Evolutionary conservation across 257 asterid species (phyloP).

Genomic region (Nicotiana knightiana): DNA sequence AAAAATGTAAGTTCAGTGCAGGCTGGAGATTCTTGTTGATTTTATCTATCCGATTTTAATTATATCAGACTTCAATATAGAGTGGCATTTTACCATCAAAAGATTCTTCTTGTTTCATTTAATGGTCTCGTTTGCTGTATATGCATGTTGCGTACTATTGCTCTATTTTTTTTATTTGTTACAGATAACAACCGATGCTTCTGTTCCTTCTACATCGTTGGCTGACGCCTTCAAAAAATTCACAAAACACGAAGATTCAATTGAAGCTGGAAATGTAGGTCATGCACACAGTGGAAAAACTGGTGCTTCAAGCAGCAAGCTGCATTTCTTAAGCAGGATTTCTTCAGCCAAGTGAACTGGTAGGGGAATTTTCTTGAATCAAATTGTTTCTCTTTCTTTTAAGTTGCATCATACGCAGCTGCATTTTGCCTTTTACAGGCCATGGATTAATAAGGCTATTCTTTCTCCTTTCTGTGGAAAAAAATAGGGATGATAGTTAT

Average conservation of each 20-base stretch:
- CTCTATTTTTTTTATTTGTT: background rate
- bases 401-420: background rate
- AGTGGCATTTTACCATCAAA: background rate
- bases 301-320: constrained; percentile 24
- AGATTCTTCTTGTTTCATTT: background rate
- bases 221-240: constrained; percentile 21
- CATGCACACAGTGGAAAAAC: constrained; percentile 16
- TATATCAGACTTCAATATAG: background rate
- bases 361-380: background rate
- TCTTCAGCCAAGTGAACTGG: constrained; percentile 24
- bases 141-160: background rate
- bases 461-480: background rate
- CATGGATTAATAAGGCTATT: background rate
- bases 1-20: constrained; percentile 11
- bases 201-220: constrained; percentile 16
- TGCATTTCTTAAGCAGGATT: constrained; percentile 16
- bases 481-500: background rate
- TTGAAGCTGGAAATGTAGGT: constrained; percentile 14
- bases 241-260: constrained; percentile 17
- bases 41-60: background rate
- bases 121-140: background rate
- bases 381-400: background rate
- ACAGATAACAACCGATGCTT: constrained; percentile 9
- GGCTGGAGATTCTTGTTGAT: background rate
- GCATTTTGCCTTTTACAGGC: background rate